phyloP scores from a whole-genome alignment of 140 eudicot species.

The Ambrosia hybrid region DNA sequence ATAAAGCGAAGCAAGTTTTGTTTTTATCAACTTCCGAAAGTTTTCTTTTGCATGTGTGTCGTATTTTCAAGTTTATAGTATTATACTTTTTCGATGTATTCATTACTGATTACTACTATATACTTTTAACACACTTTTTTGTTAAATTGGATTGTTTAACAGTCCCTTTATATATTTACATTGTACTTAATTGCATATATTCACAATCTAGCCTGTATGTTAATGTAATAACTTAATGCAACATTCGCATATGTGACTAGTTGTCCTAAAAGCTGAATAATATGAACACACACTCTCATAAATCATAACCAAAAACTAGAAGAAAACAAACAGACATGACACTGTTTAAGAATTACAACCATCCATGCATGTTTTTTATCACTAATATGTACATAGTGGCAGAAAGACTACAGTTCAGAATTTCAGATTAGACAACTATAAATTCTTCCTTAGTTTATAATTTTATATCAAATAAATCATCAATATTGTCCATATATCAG shows the following conservation, averaged over 20 bases:
- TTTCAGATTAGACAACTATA: neutral
- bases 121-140: neutral
- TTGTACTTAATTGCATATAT: neutral
- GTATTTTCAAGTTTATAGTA: neutral
- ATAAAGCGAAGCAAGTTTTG: neutral
- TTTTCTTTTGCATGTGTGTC: neutral
- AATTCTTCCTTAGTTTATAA: neutral
- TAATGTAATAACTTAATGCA: neutral
- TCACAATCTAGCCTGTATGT: neutral
- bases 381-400: neutral
- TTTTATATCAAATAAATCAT: neutral
- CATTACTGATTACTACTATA: neutral
- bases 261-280: neutral
- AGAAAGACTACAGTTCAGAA: neutral
- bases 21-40: neutral
- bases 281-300: no score
- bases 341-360: neutral
- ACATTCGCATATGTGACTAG: neutral
- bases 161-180: neutral
- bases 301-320: neutral
- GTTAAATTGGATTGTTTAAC: neutral
- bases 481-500: neutral
- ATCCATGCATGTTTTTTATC: neutral
- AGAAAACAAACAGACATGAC: neutral
- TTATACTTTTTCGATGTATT: neutral